A percentile compares a stretch with the other conserved stretches of the same genome.
Evolutionary conservation across 1,284 basidiomycete genomes (phyloP).

Genomic region (Taiwanofungus camphoratus): DNA sequence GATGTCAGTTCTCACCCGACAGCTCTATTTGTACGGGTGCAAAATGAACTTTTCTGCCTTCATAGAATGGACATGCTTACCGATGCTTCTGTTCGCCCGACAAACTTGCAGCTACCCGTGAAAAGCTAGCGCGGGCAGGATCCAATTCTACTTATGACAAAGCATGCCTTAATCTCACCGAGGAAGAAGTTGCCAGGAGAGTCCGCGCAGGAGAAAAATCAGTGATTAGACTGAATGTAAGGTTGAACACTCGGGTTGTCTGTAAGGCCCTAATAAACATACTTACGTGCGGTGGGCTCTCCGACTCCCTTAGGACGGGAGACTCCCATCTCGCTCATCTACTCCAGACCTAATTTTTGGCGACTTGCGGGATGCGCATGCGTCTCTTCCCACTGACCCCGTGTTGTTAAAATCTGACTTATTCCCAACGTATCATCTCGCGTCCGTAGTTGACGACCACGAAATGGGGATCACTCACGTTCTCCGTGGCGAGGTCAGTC

Average conservation of each 20-base stretch:
- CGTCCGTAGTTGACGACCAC: constrained; percentile 93
- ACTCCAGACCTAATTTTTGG: constrained; percentile 76
- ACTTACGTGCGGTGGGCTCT: too few relatives aligned
- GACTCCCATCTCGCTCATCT: constrained; percentile 40
- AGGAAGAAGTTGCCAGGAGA: constrained; percentile 76
- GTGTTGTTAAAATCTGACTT: constrained; percentile 89
- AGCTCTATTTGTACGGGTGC: background rate
- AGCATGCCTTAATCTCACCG: constrained; percentile 76
- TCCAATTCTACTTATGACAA: constrained; percentile 82
- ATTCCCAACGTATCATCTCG: constrained; percentile 96
- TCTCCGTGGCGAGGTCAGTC: constrained; percentile 81
- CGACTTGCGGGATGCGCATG: constrained; percentile 63
- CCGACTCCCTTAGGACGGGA: constrained; percentile 48
- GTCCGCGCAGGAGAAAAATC: constrained; percentile 73
- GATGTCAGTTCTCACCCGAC: constrained; percentile 42
- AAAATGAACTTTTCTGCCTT: background rate
- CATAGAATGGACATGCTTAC: constrained; percentile 82
- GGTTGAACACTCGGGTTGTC: constrained; percentile 20
- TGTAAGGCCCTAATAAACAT: constrained; percentile 5
- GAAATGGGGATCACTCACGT: constrained; percentile 97
- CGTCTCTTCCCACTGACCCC: constrained; percentile 82
- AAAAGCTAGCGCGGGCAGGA: constrained; percentile 63
- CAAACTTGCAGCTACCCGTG: constrained; percentile 60
- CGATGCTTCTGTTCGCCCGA: constrained; percentile 88
- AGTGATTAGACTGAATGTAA: constrained; percentile 83